Evolutionary conservation across 163 green algal genomes (phyloP), one percentile per base, ranked within the genome.

Genomic region (Chlamydomonas reinhardtii): DNA sequence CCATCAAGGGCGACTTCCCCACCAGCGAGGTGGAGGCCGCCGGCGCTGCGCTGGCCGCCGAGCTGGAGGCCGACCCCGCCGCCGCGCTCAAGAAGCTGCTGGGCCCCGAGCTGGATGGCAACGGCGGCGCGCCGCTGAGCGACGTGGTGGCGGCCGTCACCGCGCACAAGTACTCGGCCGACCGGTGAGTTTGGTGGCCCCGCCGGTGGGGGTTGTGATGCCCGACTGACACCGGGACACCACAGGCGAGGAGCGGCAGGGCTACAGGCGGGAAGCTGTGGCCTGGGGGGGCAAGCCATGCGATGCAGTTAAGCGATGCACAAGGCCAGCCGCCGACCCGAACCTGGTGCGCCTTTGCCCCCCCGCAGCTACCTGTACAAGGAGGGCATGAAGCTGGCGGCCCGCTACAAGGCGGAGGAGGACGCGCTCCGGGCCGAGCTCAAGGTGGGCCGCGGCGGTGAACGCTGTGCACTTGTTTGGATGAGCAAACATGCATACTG

Each of bases 351-450:
- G n/a, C 39, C 39, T 48, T 5, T 56, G 6, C 48, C 9, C 1
- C 48, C 11, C 48, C 48, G 48, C 48, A 56, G 48, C 59, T 92
- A 90, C 83, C 82, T 92, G 80, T 92, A 94, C 86, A 76, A 76
- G 34, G 91, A 94, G 86, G 91, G 92, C 89, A 92, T 94, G 90
- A 91, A 91, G 87, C 92, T 94, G 89, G 92, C 87, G n/a, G 89
- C 89, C 17, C 73, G 71, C 25, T 85, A 86, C 56, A 82, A 92
- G 52, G 90, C 88, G 31, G 74, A 88, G 77, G 84, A 94, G 87
- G 92, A 94, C 84, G 82, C 88, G 43, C 82, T 94, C 39, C 76
- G 82, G 32, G 89, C 31, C 2, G 83, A 92, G 83, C 91, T 92
- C 65, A 91, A 85, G 83, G 91, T 85, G 65, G 20, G 61, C 12